Evolutionary conservation across 495 filamentous ascomycete genomes (phyloP), one percentile per base, ranked within the genome.

Genomic region (Rostrohypoxylon terebratum): DNA sequence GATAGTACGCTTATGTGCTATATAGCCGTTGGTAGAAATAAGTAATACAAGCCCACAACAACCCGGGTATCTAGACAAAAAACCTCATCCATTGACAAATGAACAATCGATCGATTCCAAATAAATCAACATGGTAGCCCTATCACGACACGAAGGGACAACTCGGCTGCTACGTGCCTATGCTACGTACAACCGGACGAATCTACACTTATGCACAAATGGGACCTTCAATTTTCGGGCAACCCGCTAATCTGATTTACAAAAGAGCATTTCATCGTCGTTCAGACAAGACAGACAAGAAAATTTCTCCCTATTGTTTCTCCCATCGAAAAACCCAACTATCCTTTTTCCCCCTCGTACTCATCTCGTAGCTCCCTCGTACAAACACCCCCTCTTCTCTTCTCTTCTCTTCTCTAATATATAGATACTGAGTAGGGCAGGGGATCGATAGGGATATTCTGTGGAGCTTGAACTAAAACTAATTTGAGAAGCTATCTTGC

Each of bases 401-500:
- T 18, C 33, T 34, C 25, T n/a, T 33, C 50, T 31, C 13, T 34
- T 18, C 33, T 34, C 25, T n/a, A 21, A 20, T 47, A 23, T 48
- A 33, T 54, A 34, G 25, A 11, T 45, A 28, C 1, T 28, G 6
- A 5, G 28, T 28, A 28, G 16, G 42, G 14, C 16, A 44, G 40
- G 42, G 4, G n/a, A n/a, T n/a, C n/a, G n/a, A n/a, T 45, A 18
- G 13, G n/a, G 42, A 42, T 45, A 45, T 20, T 28, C 6, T 28
- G 28, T 4, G 38, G 5, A n/a, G n/a, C n/a, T n/a, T 42, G 38
- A 42, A 14, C 38, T 42, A 20, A 45, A 45, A 31, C 3, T 2
- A 28, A 28, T 5, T 28, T 28, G 28, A 28, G 48, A n/a, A n/a
- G 25, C 60, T 74, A 87, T 57, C 75, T 82, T 31, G 86, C 87